These are phyloP conservation scores for Raphidocelis subcapitata DNA, from an alignment of 139 green algal genomes.

Conservation along the genomic window DNA sequence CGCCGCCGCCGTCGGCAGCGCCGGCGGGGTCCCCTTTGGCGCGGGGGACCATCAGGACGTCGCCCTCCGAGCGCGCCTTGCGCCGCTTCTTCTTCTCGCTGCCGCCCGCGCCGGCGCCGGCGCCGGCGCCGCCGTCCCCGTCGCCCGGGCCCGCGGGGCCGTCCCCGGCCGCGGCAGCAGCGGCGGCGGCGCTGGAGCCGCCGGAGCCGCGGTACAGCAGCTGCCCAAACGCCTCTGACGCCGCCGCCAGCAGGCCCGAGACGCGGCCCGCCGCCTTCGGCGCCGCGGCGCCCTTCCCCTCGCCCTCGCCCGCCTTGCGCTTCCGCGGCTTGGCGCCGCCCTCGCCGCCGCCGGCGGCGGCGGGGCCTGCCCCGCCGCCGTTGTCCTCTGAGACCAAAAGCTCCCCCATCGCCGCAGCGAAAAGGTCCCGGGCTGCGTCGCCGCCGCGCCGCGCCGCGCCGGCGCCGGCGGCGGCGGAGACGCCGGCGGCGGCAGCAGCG, in stretches of 20 bases:
- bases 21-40: neutral
- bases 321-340: neutral
- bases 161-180: neutral
- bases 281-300: neutral
- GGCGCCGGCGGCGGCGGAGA: neutral
- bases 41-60: constrained; percentile 29
- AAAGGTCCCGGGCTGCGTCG: neutral
- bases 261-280: neutral
- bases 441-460: neutral
- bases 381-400: too few species aligned
- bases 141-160: neutral
- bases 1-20: neutral
- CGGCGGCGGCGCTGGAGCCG: neutral
- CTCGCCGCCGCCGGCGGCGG: neutral
- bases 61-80: neutral
- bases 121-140: neutral
- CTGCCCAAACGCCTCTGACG: neutral
- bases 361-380: neutral
- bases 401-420: too few species aligned
- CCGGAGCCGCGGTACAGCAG: neutral
- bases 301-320: neutral
- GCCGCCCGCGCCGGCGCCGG: neutral
- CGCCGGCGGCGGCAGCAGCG: constrained; percentile 3
- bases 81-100: neutral
- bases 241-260: neutral